These are phyloP conservation scores for Cordyceps cicadae DNA, from an alignment of 2,329 filamentous ascomycete genomes.

Conservation along the genomic window DNA sequence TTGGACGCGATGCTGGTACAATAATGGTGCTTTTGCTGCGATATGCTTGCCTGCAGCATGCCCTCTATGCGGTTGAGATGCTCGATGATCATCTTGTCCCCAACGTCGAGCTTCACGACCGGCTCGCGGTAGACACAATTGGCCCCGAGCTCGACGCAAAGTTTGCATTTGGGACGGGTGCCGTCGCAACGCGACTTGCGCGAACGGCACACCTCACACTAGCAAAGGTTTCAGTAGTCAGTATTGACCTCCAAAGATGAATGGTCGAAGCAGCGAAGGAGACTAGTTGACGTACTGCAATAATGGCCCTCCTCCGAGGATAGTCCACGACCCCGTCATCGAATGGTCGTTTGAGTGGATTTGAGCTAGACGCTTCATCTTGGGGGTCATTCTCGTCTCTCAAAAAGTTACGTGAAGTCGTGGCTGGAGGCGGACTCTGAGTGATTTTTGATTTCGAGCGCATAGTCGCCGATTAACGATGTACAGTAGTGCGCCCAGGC, in stretches of 20 bases:
- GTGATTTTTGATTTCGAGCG: neutral
- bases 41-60: slow-evolving; percentile 63
- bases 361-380: slow-evolving; percentile 26
- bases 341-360: slow-evolving; percentile 53
- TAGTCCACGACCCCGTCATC: slow-evolving; percentile 56
- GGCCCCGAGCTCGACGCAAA: slow-evolving; percentile 73
- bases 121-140: slow-evolving; percentile 81
- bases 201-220: slow-evolving; percentile 77
- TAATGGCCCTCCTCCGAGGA: slow-evolving; percentile 55
- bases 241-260: slow-evolving; percentile 1
- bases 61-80: slow-evolving; percentile 70
- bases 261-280: neutral
- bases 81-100: slow-evolving; percentile 78
- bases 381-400: slow-evolving; percentile 4
- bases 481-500: neutral
- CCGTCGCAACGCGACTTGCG: slow-evolving; percentile 75
- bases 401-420: neutral
- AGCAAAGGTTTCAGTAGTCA: slow-evolving; percentile 18
- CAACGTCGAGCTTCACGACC: slow-evolving; percentile 78
- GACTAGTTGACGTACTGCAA: slow-evolving; percentile 45
- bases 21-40: slow-evolving; percentile 39
- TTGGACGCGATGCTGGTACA: slow-evolving; percentile 35
- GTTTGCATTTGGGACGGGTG: slow-evolving; percentile 72
- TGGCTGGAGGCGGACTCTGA: neutral
- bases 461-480: neutral